Conservation (phyloP, 2,329 filamentous ascomycete genomes). For the Aureobasidium vineae region DNA sequence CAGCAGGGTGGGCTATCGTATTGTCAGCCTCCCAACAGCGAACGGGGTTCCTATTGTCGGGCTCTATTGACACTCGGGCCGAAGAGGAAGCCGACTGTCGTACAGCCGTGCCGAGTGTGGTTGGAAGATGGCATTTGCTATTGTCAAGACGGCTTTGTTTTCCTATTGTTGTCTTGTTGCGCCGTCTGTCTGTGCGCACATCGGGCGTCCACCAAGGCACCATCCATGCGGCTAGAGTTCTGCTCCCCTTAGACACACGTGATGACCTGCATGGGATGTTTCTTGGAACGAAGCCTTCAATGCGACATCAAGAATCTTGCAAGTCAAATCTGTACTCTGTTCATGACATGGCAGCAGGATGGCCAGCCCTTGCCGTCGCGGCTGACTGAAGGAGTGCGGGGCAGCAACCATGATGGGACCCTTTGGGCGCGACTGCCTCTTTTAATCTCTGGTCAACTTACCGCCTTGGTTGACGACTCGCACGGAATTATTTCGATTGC, state of each 20-base stretch:
- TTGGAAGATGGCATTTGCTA: neutral
- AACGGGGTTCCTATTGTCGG: constrained; percentile 4
- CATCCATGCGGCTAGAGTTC: neutral
- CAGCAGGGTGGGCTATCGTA: neutral
- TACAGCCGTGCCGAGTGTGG: constrained; percentile 2
- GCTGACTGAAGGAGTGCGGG: constrained; percentile 9
- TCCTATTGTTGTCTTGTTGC: constrained; percentile 20
- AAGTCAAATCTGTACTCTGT: neutral
- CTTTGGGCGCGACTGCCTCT: constrained; percentile 7
- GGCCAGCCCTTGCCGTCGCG: constrained; percentile 2
- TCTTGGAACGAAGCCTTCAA: neutral
- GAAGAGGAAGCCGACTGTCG: neutral
- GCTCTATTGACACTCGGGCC: constrained; percentile 5
- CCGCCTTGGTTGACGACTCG: constrained; percentile 1
- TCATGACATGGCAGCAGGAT: neutral
- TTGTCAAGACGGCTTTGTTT: constrained; percentile 18
- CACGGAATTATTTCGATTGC: neutral
- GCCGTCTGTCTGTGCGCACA: constrained; percentile 13
- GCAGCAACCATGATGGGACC: constrained; percentile 13
- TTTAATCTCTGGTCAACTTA: neutral
- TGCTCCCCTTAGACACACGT: constrained; percentile 5
- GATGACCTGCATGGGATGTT: neutral
- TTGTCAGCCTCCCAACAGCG: constrained; percentile 15
- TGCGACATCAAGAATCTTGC: neutral
- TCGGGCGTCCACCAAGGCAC: neutral